Evolutionary conservation across 441 rosid genomes (phyloP), one percentile per base, ranked within the genome.

Genomic region (Pelargonium australe): DNA sequence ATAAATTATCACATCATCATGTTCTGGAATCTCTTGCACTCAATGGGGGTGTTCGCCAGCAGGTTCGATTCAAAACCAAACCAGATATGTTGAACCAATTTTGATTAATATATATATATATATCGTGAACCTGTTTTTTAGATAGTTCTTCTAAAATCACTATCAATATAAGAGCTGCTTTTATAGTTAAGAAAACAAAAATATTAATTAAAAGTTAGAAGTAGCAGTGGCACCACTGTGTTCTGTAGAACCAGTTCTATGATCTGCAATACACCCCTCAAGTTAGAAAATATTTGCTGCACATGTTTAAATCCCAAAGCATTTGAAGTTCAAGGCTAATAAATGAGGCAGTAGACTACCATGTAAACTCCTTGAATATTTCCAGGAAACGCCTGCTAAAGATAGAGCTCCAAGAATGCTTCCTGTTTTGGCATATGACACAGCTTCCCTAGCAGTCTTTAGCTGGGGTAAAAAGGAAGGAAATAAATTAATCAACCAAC

Each of bases 311-410:
- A 47, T 47, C 53, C 53, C n/a, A 11, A 11, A 9, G n/a, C 10
- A 47, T 8, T 49, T 13, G 11, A 49, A 12, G 55, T 11, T 1
- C 4, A 49, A 5, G n/a, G n/a, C 55, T 49, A 49, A 49, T 12
- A 49, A 49, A 49, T 49, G 55, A 13, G 55, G 17, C 16, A 1
- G 13, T 49, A 47, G 53, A 49, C 5, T 49, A 49, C 55, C 55
- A 49, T 49, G 55, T 49, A 49, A 49, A 20, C 64, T 60, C 19
- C 34, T 60, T 60, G 64, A 60, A 16, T 60, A 60, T 19, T 60
- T 60, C 64, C 64, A 60, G 31, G 64, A 7, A 60, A 60, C 34
- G 2, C 64, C 64, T 0, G 64, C 64, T 19, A 25, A 2, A 13
- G 19, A 55, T 34, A 6, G 23, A 55, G 25, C 62, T 6, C 49